Percentiles rank a stretch among this genome's conserved stretches.
These are phyloP conservation scores for Penicillium silybi DNA, from an alignment of 495 filamentous ascomycete genomes.

Conservation along the genomic window DNA sequence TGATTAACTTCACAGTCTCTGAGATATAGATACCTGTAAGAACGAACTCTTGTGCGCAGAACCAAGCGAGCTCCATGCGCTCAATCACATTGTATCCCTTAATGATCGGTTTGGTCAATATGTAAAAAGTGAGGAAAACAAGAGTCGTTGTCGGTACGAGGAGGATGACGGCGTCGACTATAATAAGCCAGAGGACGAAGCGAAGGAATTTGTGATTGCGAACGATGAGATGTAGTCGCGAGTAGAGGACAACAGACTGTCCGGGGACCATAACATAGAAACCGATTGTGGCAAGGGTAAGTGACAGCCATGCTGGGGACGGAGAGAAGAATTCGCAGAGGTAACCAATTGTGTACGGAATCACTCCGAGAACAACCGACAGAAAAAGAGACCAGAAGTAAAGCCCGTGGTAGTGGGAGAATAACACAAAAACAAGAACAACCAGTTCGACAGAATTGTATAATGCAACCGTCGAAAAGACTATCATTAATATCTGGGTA, in stretches of 20 bases:
- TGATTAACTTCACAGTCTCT: slow-evolving; percentile 26
- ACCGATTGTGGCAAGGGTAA: slow-evolving; percentile 34
- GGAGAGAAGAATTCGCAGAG: slow-evolving; percentile 31
- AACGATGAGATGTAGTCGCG: slow-evolving; percentile 34
- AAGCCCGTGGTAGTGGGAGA: slow-evolving; percentile 35
- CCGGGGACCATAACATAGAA: slow-evolving; percentile 43
- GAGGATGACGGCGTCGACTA: slow-evolving; percentile 33
- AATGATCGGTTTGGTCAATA: background rate
- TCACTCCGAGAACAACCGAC: slow-evolving; percentile 26
- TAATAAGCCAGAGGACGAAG: slow-evolving; percentile 33
- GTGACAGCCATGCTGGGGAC: slow-evolving; percentile 23
- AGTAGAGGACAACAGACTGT: slow-evolving; percentile 37
- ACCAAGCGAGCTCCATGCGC: slow-evolving; percentile 42
- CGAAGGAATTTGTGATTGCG: slow-evolving; percentile 24
- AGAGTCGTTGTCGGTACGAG: slow-evolving; percentile 39
- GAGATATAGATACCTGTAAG: slow-evolving; percentile 49
- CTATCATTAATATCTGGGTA: background rate
- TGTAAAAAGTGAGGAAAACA: slow-evolving; percentile 31
- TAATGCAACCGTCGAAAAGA: slow-evolving; percentile 32
- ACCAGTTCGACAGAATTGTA: slow-evolving; percentile 41
- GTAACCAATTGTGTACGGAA: slow-evolving; percentile 39
- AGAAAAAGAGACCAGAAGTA: slow-evolving; percentile 43
- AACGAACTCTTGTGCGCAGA: slow-evolving; percentile 46
- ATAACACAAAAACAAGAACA: slow-evolving; percentile 35
- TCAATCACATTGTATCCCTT: slow-evolving; percentile 42